These are phyloP conservation scores for Gymnopilus dilepis DNA, from an alignment of 768 basidiomycete species.

Conservation along the genomic window DNA sequence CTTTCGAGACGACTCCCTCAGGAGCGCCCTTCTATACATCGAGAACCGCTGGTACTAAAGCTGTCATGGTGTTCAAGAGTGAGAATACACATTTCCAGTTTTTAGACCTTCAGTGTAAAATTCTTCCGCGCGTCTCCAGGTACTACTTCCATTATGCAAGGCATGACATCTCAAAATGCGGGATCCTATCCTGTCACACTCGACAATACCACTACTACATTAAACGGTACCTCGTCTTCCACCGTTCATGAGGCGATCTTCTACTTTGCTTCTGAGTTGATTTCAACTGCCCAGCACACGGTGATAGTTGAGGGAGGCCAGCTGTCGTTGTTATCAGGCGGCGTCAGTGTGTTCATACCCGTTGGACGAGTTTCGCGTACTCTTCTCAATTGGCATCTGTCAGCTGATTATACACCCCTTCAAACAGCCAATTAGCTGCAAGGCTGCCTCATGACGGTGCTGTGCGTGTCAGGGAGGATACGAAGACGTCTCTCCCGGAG, in stretches of 20 bases:
- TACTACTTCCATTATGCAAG: conserved; percentile 62
- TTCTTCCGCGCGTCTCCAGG: conserved; percentile 42
- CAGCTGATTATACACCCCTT: conserved; percentile 10
- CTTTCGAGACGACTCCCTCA: conserved; percentile 36
- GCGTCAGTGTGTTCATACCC: conserved; percentile 51
- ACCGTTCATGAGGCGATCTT: conserved; percentile 57
- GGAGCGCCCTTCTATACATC: conserved; percentile 31
- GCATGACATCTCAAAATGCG: conserved; percentile 59
- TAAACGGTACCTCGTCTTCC: conserved; percentile 60
- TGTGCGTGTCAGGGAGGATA: conserved; percentile 26
- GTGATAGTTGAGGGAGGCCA: conserved; percentile 55
- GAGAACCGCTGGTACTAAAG: conserved; percentile 50
- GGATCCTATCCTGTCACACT: conserved; percentile 63
- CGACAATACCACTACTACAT: conserved; percentile 45
- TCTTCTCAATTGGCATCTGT: conserved; percentile 9
- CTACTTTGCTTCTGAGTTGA: conserved; percentile 66
- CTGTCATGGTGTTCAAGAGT: conserved; percentile 52
- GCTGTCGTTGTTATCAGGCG: conserved; percentile 53
- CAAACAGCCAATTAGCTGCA: conserved; percentile 4
- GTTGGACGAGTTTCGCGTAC: conserved; percentile 36
- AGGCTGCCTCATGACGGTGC: conserved; percentile 12
- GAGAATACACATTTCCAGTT: conserved; percentile 20
- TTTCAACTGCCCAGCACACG: conserved; percentile 52
- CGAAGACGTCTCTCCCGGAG: conserved; percentile 37
- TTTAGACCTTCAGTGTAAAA: not conserved